A percentile compares a stretch with the other conserved stretches of the same genome.
These are phyloP conservation scores for Dioszegia crocea DNA, from an alignment of 768 basidiomycete species.

Conservation along the genomic window DNA sequence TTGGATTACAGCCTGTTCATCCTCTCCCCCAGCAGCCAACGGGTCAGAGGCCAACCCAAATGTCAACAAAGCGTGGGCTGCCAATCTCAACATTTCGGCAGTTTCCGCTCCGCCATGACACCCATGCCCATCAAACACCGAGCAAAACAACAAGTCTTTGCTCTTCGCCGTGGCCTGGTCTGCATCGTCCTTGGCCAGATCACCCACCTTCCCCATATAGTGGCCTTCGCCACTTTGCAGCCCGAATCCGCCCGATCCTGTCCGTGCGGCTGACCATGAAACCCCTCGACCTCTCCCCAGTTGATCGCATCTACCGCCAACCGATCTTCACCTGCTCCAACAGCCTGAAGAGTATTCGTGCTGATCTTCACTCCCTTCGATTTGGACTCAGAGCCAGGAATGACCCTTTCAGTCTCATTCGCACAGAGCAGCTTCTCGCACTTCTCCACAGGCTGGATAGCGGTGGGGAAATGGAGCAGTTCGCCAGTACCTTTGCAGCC, in stretches of 20 bases:
- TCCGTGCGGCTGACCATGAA: no score
- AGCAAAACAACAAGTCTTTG: conserved; percentile 1
- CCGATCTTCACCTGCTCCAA: conserved; percentile 1
- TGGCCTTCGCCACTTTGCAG: not conserved
- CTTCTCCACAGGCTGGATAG: not conserved
- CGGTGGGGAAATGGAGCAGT: not conserved
- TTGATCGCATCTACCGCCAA: not conserved
- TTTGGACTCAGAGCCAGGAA: not conserved
- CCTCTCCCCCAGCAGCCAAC: not conserved
- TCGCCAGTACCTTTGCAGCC: not conserved
- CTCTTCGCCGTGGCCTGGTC: not conserved
- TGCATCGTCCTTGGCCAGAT: not conserved
- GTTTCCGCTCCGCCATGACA: not conserved
- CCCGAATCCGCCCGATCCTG: no score
- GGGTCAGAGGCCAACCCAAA: not conserved
- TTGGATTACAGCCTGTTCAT: not conserved
- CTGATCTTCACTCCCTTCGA: not conserved
- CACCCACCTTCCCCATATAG: not conserved
- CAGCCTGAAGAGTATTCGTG: not conserved
- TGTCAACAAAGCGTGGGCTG: not conserved
- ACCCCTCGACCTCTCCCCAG: not conserved
- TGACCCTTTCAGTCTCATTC: not conserved
- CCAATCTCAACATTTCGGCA: not conserved
- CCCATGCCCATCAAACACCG: conserved; percentile 5
- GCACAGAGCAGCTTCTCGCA: not conserved